phyloP scores from a whole-genome alignment of 768 basidiomycete genomes.

The Kwoniella sp. region DNA sequence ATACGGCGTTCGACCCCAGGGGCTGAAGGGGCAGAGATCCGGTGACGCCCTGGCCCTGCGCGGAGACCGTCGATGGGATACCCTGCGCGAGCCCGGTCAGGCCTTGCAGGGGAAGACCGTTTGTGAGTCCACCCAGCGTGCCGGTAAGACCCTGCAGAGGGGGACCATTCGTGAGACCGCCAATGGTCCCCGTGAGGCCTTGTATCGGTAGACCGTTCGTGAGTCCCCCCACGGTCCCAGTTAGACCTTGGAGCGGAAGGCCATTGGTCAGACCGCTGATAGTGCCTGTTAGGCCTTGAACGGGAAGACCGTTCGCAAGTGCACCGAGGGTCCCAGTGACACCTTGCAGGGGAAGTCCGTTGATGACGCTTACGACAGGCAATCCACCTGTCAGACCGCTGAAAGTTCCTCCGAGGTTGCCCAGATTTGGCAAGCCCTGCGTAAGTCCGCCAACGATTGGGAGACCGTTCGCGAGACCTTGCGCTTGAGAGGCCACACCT shows the following conservation, averaged over 20 bases:
- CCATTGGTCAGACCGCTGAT: slow-evolving; percentile 10
- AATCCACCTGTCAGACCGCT: slow-evolving; percentile 11
- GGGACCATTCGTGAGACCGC: slow-evolving; percentile 1
- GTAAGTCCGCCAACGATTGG: slow-evolving; percentile 7
- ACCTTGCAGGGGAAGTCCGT: slow-evolving; percentile 8
- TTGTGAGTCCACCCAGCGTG: slow-evolving; percentile 9
- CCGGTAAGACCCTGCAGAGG: slow-evolving; percentile 19
- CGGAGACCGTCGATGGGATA: neutral
- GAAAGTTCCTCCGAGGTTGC: slow-evolving; percentile 1
- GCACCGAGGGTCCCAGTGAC: slow-evolving; percentile 1
- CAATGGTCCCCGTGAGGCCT: slow-evolving; percentile 10
- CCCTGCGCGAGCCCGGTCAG: neutral
- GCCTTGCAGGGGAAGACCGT: slow-evolving; percentile 2
- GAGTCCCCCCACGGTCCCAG: slow-evolving; percentile 9
- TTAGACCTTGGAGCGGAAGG: slow-evolving; percentile 5
- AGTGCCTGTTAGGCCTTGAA: slow-evolving; percentile 12
- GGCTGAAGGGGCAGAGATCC: neutral
- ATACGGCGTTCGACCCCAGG: neutral
- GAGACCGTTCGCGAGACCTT: slow-evolving; percentile 1
- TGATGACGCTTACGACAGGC: slow-evolving; percentile 1
- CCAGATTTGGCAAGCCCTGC: slow-evolving; percentile 4
- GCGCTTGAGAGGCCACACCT: neutral
- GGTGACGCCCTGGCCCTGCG: slow-evolving; percentile 1
- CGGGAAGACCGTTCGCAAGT: slow-evolving; percentile 3
- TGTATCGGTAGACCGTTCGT: slow-evolving; percentile 12